A percentile compares a stretch with the other conserved stretches of the same genome.
Evolutionary conservation across 257 asterid genomes (phyloP).

Genomic region (Solanum chiquidenum): DNA sequence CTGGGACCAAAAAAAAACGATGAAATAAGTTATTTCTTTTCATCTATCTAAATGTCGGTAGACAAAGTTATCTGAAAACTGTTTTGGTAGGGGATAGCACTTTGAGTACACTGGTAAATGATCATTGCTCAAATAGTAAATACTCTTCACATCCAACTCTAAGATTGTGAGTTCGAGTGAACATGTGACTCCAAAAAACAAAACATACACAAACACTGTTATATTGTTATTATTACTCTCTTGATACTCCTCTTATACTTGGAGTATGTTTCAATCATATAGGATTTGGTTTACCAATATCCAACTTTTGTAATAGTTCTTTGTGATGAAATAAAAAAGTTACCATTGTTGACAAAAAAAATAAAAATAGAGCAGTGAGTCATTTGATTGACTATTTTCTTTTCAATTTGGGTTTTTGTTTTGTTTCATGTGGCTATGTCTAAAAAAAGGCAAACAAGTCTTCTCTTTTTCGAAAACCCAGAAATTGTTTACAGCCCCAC

Average conservation of each 20-base stretch:
- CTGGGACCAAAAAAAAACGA: not conserved
- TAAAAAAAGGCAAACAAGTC: conserved; percentile 2
- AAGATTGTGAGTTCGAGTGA: not conserved
- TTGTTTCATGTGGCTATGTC: conserved; percentile 10
- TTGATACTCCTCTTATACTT: no score
- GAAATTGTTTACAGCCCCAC: not conserved
- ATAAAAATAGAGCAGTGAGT: not conserved
- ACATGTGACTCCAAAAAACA: not conserved
- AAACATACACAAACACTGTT: not conserved
- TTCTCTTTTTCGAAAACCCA: conserved; percentile 1
- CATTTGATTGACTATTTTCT: not conserved
- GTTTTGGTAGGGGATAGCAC: not conserved
- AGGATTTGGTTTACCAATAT: no score
- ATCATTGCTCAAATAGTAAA: not conserved
- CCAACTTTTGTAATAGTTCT: no score
- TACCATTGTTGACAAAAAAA: no score
- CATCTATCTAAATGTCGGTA: not conserved
- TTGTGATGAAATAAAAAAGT: no score
- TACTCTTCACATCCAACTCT: not conserved
- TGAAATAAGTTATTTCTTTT: not conserved
- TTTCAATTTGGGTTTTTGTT: not conserved
- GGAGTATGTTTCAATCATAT: no score
- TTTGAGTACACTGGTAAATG: not conserved
- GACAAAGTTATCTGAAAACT: not conserved
- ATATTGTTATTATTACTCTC: not conserved